A percentile compares a stretch with the other conserved stretches of the same genome.
Evolutionary conservation across 1,139 yeast genomes (phyloP).

Genomic region (Maudiozyma humilis): DNA sequence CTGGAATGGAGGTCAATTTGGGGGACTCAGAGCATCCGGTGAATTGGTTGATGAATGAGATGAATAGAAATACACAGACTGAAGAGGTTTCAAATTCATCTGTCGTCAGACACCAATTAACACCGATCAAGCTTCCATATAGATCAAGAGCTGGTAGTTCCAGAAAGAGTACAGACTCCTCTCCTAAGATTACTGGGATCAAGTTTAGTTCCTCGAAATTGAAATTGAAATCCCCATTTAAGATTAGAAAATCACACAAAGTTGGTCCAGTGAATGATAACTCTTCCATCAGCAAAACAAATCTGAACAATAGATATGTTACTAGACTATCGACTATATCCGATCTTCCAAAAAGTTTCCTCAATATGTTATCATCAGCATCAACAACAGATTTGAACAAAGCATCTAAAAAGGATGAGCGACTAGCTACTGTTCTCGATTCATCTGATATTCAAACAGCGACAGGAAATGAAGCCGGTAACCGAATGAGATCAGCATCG

Average conservation of each 20-base stretch:
- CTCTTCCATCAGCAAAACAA: constrained; percentile 5
- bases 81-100: constrained; percentile 13
- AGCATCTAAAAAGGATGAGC: constrained; percentile 5
- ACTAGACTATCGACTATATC: constrained; percentile 26
- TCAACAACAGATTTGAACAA: constrained; percentile 6
- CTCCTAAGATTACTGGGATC: background rate
- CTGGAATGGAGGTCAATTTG: constrained; percentile 15
- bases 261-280: background rate
- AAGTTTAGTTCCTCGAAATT: constrained; percentile 1
- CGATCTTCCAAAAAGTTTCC: constrained; percentile 21
- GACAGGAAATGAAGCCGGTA: constrained; percentile 19
- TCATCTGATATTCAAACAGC: constrained; percentile 11
- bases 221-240: constrained; percentile 3
- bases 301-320: constrained; percentile 18
- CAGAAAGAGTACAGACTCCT: background rate
- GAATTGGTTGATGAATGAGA: constrained; percentile 6
- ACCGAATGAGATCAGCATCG: constrained; percentile 20
- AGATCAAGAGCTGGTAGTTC: constrained; percentile 2
- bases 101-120: constrained; percentile 17
- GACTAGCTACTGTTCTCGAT: constrained; percentile 9
- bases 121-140: constrained; percentile 1
- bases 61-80: constrained; percentile 3
- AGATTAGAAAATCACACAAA: constrained; percentile 4
- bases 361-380: constrained; percentile 12
- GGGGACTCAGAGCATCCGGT: background rate